Evolutionary conservation across 345 rosid species (phyloP), one percentile per base, ranked within the genome.

Genomic region (Lumnitzera littorea): DNA sequence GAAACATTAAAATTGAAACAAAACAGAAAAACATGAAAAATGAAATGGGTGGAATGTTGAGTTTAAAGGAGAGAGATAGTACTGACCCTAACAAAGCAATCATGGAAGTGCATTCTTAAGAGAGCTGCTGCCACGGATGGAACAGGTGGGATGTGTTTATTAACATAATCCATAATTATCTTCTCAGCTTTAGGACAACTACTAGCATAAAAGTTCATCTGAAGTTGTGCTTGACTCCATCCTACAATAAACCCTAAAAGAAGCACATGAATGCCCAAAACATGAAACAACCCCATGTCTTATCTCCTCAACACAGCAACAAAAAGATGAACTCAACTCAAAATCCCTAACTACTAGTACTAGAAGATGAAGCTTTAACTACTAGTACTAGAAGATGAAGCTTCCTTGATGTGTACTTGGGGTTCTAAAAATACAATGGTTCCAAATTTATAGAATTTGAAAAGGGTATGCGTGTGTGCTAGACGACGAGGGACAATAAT

Each of bases 71-170:
- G 7, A 9, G 31, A 46, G 27, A 46, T 14, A 31, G 23, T 13
- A 43, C 62, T 4, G 50, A 87, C 96, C 77, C 89, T 62, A 51
- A 89, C 95, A 48, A 91, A 87, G 67, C 94, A 91, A 66, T 91
- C 96, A 66, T 91, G 98, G 70, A 89, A 91, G 55, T 89, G 84
- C 98, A 85, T 89, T 72, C 98, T 81, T 12, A 89, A 46, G 48
- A 89, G 72, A 23, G 94, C 17, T 10, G 96, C 98, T 11, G 96
- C 91, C 14, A 89, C 49, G 27, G 95, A 87, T 24, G 91, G 94
- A 24, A 85, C 91, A 69, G 72, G 82, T 27, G 72, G 86, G 62
- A 91, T 77, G 66, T 82, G 89, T 41, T 76, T 13, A 55, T 78
- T 65, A 27, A 91, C 87, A 56, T 56, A 81, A 29, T 78, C 87